Evolutionary conservation across 192 early-diverging fungal species (phyloP).

Genomic region (Rhizophagus prolifer): DNA sequence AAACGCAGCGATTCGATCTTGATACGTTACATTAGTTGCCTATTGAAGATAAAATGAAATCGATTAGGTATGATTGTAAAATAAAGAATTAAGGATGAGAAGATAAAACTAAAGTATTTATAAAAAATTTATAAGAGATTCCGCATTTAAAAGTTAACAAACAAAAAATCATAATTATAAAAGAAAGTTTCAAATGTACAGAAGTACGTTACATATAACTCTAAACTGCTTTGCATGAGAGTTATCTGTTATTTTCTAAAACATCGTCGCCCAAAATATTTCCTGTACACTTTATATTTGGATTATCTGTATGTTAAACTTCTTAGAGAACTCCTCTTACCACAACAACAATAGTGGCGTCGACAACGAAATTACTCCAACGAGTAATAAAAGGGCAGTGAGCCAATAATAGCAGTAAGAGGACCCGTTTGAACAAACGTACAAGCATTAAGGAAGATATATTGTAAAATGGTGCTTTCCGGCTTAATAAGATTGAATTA

Average conservation of each 20-base stretch:
- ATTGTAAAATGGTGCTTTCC: background rate
- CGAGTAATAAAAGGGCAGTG: conserved; percentile 21
- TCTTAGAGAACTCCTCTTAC: conserved; percentile 28
- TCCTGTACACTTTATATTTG: background rate
- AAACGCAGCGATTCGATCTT: conserved; percentile 82
- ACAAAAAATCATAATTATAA: too few species aligned
- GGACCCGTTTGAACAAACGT: conserved; percentile 17
- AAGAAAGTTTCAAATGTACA: too few species aligned
- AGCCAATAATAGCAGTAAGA: conserved; percentile 14
- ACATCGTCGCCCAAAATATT: background rate
- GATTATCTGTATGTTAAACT: background rate
- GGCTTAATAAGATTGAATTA: too few species aligned
- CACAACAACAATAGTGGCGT: conserved; percentile 41
- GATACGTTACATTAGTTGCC: conserved; percentile 55
- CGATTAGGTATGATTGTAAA: background rate
- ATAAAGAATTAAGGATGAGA: background rate
- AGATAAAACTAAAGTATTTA: background rate
- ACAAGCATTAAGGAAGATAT: conserved; percentile 13
- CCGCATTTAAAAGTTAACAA: too few species aligned
- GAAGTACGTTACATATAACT: too few species aligned
- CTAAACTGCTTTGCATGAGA: background rate
- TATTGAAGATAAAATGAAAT: conserved; percentile 17
- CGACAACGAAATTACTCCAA: conserved; percentile 12
- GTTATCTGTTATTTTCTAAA: background rate
- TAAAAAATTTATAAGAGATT: background rate